Conservation (phyloP, 768 basidiomycete species). For the Hydnum rufescens region DNA sequence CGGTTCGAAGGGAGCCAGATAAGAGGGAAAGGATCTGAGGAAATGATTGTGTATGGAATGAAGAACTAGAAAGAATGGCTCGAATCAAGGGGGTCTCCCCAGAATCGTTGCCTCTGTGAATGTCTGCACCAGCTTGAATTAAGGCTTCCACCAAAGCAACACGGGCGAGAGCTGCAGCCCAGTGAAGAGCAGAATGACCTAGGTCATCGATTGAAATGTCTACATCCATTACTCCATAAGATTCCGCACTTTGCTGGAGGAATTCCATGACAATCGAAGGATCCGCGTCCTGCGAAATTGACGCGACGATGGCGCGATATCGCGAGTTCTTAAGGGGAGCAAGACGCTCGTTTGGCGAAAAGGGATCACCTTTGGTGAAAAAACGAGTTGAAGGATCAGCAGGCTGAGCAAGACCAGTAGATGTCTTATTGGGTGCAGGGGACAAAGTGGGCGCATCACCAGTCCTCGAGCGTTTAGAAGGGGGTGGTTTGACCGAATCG, state of each 20-base stretch:
- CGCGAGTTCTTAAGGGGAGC: too few relatives aligned
- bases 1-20: slow-evolving; percentile 58
- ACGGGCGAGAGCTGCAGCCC: slow-evolving; percentile 73
- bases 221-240: slow-evolving; percentile 27
- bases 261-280: not conserved
- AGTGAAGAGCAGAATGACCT: slow-evolving; percentile 84
- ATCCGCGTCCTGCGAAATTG: not conserved
- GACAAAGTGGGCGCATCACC: too few relatives aligned
- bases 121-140: slow-evolving; percentile 61
- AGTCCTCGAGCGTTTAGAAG: too few relatives aligned
- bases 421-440: too few relatives aligned
- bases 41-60: slow-evolving; percentile 63
- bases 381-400: too few relatives aligned
- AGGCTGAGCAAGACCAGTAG: too few relatives aligned
- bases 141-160: slow-evolving; percentile 47
- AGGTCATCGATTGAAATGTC: slow-evolving; percentile 86
- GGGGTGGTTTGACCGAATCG: too few relatives aligned
- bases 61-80: slow-evolving; percentile 75
- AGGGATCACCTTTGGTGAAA: too few relatives aligned
- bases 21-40: slow-evolving; percentile 40
- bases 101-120: slow-evolving; percentile 76
- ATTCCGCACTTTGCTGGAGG: not conserved
- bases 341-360: too few relatives aligned
- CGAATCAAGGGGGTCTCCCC: slow-evolving; percentile 93
- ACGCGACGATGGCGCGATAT: not conserved